A percentile compares a stretch with the other conserved stretches of the same genome.
phyloP scores from a whole-genome alignment of 768 basidiomycete genomes.

The Fomitopsis serialis region DNA sequence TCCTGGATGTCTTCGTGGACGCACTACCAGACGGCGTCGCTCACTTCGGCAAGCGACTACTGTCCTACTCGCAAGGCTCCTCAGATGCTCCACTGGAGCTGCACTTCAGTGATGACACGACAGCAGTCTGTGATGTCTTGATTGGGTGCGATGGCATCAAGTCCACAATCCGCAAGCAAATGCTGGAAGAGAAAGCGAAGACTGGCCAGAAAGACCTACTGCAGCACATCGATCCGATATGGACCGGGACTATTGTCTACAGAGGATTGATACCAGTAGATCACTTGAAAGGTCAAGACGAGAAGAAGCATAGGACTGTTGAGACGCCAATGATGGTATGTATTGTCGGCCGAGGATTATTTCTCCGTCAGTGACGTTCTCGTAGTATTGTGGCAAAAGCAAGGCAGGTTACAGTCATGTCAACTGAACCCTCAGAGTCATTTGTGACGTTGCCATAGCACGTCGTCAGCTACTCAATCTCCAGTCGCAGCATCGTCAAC shows the following conservation, averaged over 20 bases:
- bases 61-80: conserved; percentile 10
- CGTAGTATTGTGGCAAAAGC: conserved; percentile 42
- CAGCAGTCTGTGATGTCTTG: conserved; percentile 25
- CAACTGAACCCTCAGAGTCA: neutral
- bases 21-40: conserved; percentile 20
- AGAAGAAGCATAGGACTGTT: conserved; percentile 27
- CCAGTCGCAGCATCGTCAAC: conserved; percentile 38
- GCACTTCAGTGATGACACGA: conserved; percentile 21
- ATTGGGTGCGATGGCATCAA: conserved; percentile 30
- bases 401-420: conserved; percentile 27
- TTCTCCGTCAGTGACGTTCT: conserved; percentile 1
- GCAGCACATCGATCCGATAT: conserved; percentile 36
- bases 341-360: neutral
- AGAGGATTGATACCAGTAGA: conserved; percentile 38
- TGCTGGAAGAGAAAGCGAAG: conserved; percentile 17
- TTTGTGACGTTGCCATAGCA: conserved; percentile 25
- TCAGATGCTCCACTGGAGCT: conserved; percentile 8
- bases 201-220: conserved; percentile 21
- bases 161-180: conserved; percentile 27
- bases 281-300: conserved; percentile 21
- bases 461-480: conserved; percentile 44
- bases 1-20: conserved; percentile 38
- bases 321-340: conserved; percentile 40
- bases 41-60: conserved; percentile 27
- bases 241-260: conserved; percentile 42